A percentile compares a stretch with the other conserved stretches of the same genome.
These are phyloP conservation scores for Protomyces inouyei DNA, from an alignment of 1,139 yeast species.

Conservation along the genomic window DNA sequence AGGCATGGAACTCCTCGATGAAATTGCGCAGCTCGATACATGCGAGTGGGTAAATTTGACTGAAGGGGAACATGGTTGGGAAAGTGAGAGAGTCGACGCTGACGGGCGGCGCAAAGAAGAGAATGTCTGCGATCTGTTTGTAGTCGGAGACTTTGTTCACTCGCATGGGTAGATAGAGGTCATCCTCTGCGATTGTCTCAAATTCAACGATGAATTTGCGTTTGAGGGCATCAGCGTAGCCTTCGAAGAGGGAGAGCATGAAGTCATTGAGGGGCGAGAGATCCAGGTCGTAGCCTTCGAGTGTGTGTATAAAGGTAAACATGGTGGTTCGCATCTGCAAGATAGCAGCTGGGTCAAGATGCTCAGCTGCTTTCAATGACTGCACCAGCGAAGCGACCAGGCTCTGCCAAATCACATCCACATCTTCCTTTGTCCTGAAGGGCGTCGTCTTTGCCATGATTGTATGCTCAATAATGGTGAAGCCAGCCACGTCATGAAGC, in stretches of 20 bases:
- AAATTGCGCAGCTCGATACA: slow-evolving; percentile 70
- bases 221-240: slow-evolving; percentile 55
- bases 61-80: slow-evolving; percentile 81
- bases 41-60: slow-evolving; percentile 79
- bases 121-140: slow-evolving; percentile 55
- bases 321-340: slow-evolving; percentile 53
- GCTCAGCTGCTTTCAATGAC: slow-evolving; percentile 36
- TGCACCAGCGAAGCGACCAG: slow-evolving; percentile 40
- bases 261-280: slow-evolving; percentile 60
- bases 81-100: slow-evolving; percentile 49
- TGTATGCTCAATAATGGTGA: slow-evolving; percentile 68
- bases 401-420: slow-evolving; percentile 77
- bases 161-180: slow-evolving; percentile 82
- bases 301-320: slow-evolving; percentile 69
- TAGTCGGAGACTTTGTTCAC: slow-evolving; percentile 58
- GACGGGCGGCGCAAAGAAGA: slow-evolving; percentile 61
- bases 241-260: slow-evolving; percentile 55
- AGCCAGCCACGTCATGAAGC: slow-evolving; percentile 64
- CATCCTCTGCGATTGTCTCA: slow-evolving; percentile 60
- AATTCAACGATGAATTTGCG: slow-evolving; percentile 60
- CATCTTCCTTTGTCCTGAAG: slow-evolving; percentile 42
- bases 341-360: slow-evolving; percentile 42
- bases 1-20: slow-evolving; percentile 57
- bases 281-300: slow-evolving; percentile 61
- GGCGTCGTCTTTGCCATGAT: slow-evolving; percentile 53